Percentiles rank a stretch among this genome's conserved stretches.
Evolutionary conservation across 148 eudicot species (phyloP).

Genomic region (Rhododendron mucronatum): DNA sequence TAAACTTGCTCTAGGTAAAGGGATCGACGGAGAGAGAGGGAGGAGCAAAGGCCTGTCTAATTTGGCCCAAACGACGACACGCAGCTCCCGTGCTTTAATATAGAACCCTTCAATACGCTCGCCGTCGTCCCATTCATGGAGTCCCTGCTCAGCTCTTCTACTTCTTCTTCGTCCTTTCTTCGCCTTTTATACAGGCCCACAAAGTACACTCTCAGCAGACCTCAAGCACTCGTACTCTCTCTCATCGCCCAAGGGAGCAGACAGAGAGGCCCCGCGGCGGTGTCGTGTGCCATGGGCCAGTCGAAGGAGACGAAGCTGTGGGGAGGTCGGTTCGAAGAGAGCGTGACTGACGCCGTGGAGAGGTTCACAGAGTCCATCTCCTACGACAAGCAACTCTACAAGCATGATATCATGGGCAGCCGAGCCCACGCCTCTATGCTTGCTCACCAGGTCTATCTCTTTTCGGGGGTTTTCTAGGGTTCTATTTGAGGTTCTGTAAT

Average conservation of each 20-base stretch:
- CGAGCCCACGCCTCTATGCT: slow-evolving; percentile 98
- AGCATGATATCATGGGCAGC: slow-evolving; percentile 91
- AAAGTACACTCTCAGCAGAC: neutral
- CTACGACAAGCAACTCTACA: slow-evolving; percentile 76
- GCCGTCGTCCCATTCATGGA: slow-evolving; percentile 15
- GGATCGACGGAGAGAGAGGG: too few species aligned
- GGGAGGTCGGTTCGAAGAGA: slow-evolving; percentile 96
- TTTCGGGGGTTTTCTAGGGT: neutral
- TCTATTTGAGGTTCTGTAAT: neutral
- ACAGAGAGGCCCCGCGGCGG: neutral
- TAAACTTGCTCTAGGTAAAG: too few species aligned
- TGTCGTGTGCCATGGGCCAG: neutral
- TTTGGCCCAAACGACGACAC: too few species aligned
- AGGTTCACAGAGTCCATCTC: slow-evolving; percentile 91
- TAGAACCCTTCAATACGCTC: too few species aligned
- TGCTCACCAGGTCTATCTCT: slow-evolving; percentile 57
- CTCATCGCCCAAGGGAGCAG: neutral
- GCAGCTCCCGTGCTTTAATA: too few species aligned
- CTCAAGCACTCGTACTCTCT: neutral
- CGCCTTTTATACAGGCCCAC: neutral
- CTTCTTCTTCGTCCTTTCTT: neutral
- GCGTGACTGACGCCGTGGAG: slow-evolving; percentile 86
- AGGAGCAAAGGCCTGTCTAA: too few species aligned
- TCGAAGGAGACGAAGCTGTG: slow-evolving; percentile 76
- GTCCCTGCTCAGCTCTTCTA: neutral